These are phyloP conservation scores for Vaccinium vitisidaea DNA, from an alignment of 148 eudicot species.

Conservation along the genomic window DNA sequence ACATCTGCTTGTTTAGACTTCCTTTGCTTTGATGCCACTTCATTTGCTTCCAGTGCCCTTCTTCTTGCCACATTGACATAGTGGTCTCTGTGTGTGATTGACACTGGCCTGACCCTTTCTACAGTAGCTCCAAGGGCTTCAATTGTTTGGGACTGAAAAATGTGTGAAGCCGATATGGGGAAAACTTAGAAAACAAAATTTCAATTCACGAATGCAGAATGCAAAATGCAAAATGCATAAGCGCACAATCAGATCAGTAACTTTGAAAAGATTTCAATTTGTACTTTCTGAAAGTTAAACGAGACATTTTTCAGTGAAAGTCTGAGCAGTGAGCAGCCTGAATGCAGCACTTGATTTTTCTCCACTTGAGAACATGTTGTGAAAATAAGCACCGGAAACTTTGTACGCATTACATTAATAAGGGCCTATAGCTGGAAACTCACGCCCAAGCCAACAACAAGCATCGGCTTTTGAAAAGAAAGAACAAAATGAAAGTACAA, in stretches of 20 bases:
- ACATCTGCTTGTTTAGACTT: slow-evolving; percentile 17
- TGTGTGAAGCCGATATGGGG: not conserved
- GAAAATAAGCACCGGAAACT: not conserved
- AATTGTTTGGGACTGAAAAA: slow-evolving; percentile 77
- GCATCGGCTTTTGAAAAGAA: not conserved
- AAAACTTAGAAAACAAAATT: slow-evolving; percentile 4
- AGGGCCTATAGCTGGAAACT: not conserved
- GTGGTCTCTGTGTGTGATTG: slow-evolving; percentile 92
- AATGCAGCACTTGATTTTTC: not conserved
- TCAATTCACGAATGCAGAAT: not conserved
- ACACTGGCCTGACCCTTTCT: slow-evolving; percentile 97
- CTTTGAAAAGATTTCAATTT: not conserved
- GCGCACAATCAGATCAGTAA: slow-evolving; percentile 1
- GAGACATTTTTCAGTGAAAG: not conserved
- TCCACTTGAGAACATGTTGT: not conserved
- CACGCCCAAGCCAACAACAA: not conserved
- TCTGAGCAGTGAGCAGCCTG: not conserved
- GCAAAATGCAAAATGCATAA: not conserved
- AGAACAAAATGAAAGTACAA: not conserved
- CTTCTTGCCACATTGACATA: slow-evolving; percentile 89
- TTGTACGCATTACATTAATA: not conserved
- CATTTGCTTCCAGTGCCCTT: slow-evolving; percentile 86
- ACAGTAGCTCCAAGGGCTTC: slow-evolving; percentile 97
- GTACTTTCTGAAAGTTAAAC: not conserved
- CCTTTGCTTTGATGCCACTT: slow-evolving; percentile 40